Evolutionary conservation across 345 rosid species (phyloP), one percentile per base, ranked within the genome.

Genomic region (Ricinus communis): DNA sequence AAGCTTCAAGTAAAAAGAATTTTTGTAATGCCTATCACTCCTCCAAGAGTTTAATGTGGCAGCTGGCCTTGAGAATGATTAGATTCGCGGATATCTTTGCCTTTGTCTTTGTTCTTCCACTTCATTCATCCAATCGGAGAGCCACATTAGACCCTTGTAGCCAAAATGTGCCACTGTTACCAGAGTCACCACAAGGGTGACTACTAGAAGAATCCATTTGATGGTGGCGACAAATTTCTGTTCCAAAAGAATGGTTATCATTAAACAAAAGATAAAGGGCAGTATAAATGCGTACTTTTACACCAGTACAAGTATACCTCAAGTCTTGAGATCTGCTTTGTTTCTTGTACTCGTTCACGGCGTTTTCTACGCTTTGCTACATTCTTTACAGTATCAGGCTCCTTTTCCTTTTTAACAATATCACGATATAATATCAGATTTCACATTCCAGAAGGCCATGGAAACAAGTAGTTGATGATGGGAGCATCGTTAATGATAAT

Each of bases 101-200:
- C 28, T 65, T 28, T 72, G 83, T 80, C 87, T 82, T 74, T 86
- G 90, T 36, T 66, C 87, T 57, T 90, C 98, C 8, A 86, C 66
- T 82, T 85, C 91, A 72, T 91, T 88, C 97, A 94, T 94, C 96
- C 96, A 91, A 76, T 90, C 90, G 0, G 87, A 82, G 24, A 94
- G 95, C 84, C 81, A 71, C 72, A 94, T 53, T 24, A 94, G 85
- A 57, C 91, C 96, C 70, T 90, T 88, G 81, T 90, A 88, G n/a
- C 97, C 95, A 38, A 78, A 90, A 83, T 82, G 89, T 8, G 79
- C 51, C n/a, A 67, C 80, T 38, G 84, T 83, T 4, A 76, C 36
- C 49, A 85, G 27, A 61, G 80, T 79, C 67, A 66, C 78, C 54
- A 63, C 27, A 38, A 85, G 38, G 74, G 77, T 58, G 62, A 83